Percentiles rank a stretch among this genome's conserved stretches.
These are phyloP conservation scores for Umbilicus rupestris DNA, from an alignment of 164 flowering plant species.

Conservation along the genomic window DNA sequence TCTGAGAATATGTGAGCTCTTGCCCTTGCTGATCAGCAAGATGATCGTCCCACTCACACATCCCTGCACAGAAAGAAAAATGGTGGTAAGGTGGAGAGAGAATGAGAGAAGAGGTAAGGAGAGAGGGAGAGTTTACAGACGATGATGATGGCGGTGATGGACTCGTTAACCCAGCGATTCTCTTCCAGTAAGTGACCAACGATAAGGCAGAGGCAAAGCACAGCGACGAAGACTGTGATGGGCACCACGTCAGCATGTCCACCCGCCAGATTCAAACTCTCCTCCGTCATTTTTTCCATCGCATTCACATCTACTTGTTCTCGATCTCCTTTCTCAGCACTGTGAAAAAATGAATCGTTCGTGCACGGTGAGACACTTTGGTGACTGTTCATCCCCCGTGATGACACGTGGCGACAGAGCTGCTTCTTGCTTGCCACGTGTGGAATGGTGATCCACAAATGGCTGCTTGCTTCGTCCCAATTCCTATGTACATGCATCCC, in stretches of 20 bases:
- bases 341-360: neutral
- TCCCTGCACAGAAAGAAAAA: constrained; percentile 34
- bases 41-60: constrained; percentile 39
- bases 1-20: constrained; percentile 59
- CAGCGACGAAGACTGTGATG: constrained; percentile 43
- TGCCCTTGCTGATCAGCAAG: constrained; percentile 56
- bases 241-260: constrained; percentile 42
- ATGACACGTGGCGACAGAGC: neutral
- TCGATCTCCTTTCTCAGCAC: neutral
- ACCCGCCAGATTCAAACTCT: constrained; percentile 8
- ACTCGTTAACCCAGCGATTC: constrained; percentile 68
- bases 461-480: neutral
- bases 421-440: neutral
- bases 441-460: neutral
- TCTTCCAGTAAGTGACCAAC: constrained; percentile 62
- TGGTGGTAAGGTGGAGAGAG: neutral
- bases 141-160: constrained; percentile 49
- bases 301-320: neutral
- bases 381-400: neutral
- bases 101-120: neutral
- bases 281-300: neutral
- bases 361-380: neutral
- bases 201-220: constrained; percentile 50
- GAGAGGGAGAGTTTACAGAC: constrained; percentile 19
- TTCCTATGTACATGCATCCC: too few species aligned